phyloP scores from a whole-genome alignment of 2,329 filamentous ascomycete species.

The Pseudogymnoascus sp. region DNA sequence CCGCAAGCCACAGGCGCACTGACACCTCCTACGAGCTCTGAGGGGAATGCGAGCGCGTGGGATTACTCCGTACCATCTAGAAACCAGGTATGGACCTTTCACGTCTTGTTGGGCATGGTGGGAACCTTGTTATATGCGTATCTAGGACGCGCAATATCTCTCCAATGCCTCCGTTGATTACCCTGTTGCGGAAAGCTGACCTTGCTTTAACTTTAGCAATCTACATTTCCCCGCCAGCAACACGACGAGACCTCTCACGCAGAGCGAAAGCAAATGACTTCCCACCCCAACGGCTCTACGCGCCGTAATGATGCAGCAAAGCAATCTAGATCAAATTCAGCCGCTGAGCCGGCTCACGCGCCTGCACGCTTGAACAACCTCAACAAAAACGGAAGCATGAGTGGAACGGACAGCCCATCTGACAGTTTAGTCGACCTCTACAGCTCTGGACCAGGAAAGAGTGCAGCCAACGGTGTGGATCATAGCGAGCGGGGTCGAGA shows the following conservation, averaged over 20 bases:
- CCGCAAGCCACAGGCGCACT: constrained; percentile 27
- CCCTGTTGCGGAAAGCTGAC: not conserved
- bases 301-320: not conserved
- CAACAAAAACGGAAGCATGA: constrained; percentile 34
- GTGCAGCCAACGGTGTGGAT: constrained; percentile 23
- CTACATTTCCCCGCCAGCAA: not conserved
- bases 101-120: not conserved
- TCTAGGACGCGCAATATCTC: not conserved
- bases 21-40: constrained; percentile 28
- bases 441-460: constrained; percentile 18
- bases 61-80: constrained; percentile 25
- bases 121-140: not conserved
- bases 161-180: not conserved
- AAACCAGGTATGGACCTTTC: constrained; percentile 21
- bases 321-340: constrained; percentile 9
- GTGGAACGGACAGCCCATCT: constrained; percentile 34
- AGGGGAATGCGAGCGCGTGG: constrained; percentile 24
- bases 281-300: constrained; percentile 5
- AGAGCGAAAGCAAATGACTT: constrained; percentile 3
- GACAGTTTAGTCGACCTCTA: constrained; percentile 41
- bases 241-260: not conserved
- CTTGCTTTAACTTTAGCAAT: not conserved
- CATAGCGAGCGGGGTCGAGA: constrained; percentile 20
- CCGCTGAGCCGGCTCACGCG: constrained; percentile 25
- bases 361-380: constrained; percentile 31